These are phyloP conservation scores for Teratosphaeria destructans DNA, from an alignment of 2,329 filamentous ascomycete species.

Conservation along the genomic window DNA sequence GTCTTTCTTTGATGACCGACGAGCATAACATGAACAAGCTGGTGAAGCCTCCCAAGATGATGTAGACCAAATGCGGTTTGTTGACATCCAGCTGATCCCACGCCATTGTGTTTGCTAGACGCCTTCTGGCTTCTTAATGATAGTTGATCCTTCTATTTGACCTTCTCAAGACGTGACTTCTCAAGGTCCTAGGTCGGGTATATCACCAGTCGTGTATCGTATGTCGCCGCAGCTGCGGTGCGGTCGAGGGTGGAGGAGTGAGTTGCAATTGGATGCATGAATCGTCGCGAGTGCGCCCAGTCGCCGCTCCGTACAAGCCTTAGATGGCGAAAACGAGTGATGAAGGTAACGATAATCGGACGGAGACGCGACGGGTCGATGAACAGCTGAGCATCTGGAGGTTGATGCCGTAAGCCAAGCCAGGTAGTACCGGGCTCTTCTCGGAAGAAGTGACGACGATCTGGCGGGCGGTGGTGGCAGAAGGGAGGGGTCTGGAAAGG, in stretches of 20 bases:
- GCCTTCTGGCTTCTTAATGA: constrained; percentile 1
- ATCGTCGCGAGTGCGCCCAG: constrained; percentile 17
- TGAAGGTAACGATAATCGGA: background rate
- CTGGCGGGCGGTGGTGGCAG: background rate
- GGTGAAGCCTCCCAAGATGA: constrained; percentile 96
- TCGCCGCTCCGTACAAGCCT: constrained; percentile 22
- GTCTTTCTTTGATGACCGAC: constrained; percentile 91
- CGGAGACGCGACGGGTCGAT: background rate
- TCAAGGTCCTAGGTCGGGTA: constrained; percentile 4
- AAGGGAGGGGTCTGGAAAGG: background rate
- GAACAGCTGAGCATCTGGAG: background rate
- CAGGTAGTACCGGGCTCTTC: background rate
- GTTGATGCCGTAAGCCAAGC: background rate
- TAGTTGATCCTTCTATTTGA: background rate
- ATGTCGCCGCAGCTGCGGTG: constrained; percentile 7
- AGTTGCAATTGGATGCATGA: constrained; percentile 8
- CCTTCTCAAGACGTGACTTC: background rate
- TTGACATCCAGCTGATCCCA: constrained; percentile 68
- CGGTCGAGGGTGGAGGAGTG: constrained; percentile 3
- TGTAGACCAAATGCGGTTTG: constrained; percentile 93
- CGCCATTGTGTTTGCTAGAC: constrained; percentile 8
- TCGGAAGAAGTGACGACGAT: background rate
- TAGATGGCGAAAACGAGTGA: constrained; percentile 9
- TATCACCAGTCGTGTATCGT: constrained; percentile 7
- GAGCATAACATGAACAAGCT: constrained; percentile 97